Evolutionary conservation across 108 stramenopile species (phyloP), one percentile per base, ranked within the genome.

Genomic region (Licmophora abbreviata): DNA sequence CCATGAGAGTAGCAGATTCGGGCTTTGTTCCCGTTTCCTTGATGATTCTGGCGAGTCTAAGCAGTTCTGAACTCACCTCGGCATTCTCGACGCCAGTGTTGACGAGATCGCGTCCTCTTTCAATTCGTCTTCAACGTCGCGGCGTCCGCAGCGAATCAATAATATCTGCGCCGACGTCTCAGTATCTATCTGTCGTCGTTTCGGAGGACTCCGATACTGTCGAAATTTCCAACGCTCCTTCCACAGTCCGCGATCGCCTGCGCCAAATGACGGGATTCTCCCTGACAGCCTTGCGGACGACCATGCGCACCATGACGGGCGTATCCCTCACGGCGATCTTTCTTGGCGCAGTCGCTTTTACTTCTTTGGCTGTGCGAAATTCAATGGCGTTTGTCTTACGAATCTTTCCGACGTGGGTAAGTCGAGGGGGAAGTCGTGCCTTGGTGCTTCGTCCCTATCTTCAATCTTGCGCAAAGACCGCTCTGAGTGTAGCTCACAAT

Each of bases 241-340:
- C 38, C 5, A 18, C 66, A 4, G 14, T 59, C 14, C 66, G 67
- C 53, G 30, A 66, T 4, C 53, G 33, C 9, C 37, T 85, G 0
- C 74, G 79, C 21, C 34, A 56, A 21, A 36, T 54, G 15, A 86
- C 84, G 2, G 84, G 84, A 9, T 82, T 86, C 42, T 66, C 63
- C 36, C 62, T 81, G 21, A 86, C 84, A 10, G 66, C 76, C 37
- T 50, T 74, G 18, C 70, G 70, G 9, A 28, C 61, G 21, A 61
- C 66, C 4, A 20, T 71, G 17, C 65, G 70, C 0, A 5, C 38
- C 4, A 40, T 52, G 32, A 81, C 83, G 0, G 83, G 83, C 1
- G 63, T 85, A 30, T 75, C 73, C 51, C 44, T 82, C 12, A 71
- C 75, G 1, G 63, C 66, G 28, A 23, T 74, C 23, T 68, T 61